Evolutionary conservation across 495 filamentous ascomycete species (phyloP).

Genomic region (Aspergillus saccharolyticus): DNA sequence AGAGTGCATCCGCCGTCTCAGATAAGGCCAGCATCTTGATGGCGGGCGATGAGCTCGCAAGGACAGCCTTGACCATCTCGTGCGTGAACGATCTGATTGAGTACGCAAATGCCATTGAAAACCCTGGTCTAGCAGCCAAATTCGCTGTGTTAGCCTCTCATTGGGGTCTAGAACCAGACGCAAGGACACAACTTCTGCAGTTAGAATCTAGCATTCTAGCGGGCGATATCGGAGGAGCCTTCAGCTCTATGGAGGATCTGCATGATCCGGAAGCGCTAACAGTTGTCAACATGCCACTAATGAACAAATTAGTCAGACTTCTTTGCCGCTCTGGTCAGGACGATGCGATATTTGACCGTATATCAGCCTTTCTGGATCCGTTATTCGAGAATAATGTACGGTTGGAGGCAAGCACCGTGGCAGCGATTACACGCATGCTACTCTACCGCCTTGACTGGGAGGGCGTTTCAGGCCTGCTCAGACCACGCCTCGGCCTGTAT

Average conservation of each 20-base stretch:
- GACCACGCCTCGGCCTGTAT: slow-evolving; percentile 58
- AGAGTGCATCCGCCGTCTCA: slow-evolving; percentile 63
- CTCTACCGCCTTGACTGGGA: slow-evolving; percentile 66
- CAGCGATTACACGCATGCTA: slow-evolving; percentile 62
- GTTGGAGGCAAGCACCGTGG: slow-evolving; percentile 67
- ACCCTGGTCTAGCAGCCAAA: slow-evolving; percentile 68
- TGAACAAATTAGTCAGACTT: slow-evolving; percentile 73
- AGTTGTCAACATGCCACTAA: slow-evolving; percentile 54
- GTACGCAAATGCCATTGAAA: slow-evolving; percentile 62
- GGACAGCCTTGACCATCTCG: slow-evolving; percentile 52
- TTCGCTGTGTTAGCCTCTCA: slow-evolving; percentile 60
- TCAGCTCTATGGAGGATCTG: slow-evolving; percentile 56
- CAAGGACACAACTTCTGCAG: slow-evolving; percentile 64
- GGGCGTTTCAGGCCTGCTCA: slow-evolving; percentile 72
- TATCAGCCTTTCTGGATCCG: slow-evolving; percentile 69
- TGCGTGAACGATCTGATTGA: slow-evolving; percentile 73
- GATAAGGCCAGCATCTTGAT: slow-evolving; percentile 54
- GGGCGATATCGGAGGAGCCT: slow-evolving; percentile 62
- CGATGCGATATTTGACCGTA: slow-evolving; percentile 54
- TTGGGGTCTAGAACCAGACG: slow-evolving; percentile 58
- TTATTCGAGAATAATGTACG: slow-evolving; percentile 64
- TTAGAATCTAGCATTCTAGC: slow-evolving; percentile 68
- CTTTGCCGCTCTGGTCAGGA: slow-evolving; percentile 54
- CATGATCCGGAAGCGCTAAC: slow-evolving; percentile 46
- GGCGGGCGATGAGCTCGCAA: slow-evolving; percentile 33